Base-by-base conservation (phyloP, 2,329 filamentous ascomycete species). In the Pyrenophora seminiperda region DNA sequence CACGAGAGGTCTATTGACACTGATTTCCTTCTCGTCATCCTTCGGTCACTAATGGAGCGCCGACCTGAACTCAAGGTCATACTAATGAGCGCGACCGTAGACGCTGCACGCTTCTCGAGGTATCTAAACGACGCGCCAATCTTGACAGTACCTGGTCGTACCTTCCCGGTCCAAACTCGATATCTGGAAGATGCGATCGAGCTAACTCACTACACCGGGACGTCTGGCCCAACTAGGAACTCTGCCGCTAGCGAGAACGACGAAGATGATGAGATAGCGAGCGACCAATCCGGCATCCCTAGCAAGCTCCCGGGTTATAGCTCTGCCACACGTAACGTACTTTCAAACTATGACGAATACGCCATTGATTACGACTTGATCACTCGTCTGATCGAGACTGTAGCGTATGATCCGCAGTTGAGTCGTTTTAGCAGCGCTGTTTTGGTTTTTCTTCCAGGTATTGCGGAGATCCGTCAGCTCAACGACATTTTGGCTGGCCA, bases 11-110 rank as follows among this genome's bases (percentile, higher is more conserved):
- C 91, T 10, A 97, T 99, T 61, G 94, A 99, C 69, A 96, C 92
- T 48, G 94, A 99, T 71, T 97, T 99, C 70, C 79, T 99, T 27
- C 81, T 99, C 13, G 94, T 99, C 61, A 89, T 97, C 1, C 81
- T 99, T 41, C 90, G 90, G 67, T 89, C 92, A 55, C 78, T 99
- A 3, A 82, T 97, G 76, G 72, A 82, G 22, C 83, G 83, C 59
- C 83, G 93, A 45, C 87, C 87, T 53, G 89, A 96, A 57, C 79
- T 99, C 42, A 97, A 96, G 73, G 88, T 99, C 15, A 82, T 99
- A 30, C 81, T 99, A 39, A 99, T 99, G 94, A 97, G 93, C 59
- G 94, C 94, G 9, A 99, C 94, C 0, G 91, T 99, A 6, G 91
- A 99, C 71, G 91, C 94, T 0, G 87, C 93, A 52, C 86, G 87